Percentiles rank a stretch among this genome's conserved stretches.
phyloP scores from a whole-genome alignment of 805 yeast species.

The Sugiyamaella boreocaroliniensis region DNA sequence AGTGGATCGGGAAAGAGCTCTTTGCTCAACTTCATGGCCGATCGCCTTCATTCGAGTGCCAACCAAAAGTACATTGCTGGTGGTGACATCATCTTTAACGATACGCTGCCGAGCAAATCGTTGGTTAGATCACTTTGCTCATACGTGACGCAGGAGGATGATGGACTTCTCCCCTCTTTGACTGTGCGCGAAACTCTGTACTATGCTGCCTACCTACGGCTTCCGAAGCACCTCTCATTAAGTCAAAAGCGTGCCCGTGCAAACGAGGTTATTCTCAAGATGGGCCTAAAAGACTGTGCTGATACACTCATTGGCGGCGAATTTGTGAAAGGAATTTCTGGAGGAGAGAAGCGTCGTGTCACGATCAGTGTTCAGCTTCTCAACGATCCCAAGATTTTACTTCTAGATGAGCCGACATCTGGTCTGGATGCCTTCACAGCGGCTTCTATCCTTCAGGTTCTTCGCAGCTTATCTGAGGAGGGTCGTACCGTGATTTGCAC shows the following conservation, averaged over 20 bases:
- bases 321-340: conserved; percentile 57
- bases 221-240: conserved; percentile 38
- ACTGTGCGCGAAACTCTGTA: conserved; percentile 73
- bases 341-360: conserved; percentile 78
- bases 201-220: conserved; percentile 63
- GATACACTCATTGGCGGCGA: conserved; percentile 64
- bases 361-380: conserved; percentile 75
- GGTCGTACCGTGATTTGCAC: conserved; percentile 68
- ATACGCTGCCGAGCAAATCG: conserved; percentile 30
- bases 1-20: conserved; percentile 77
- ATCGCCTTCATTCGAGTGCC: conserved; percentile 42
- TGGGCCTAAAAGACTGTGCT: conserved; percentile 71
- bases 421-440: conserved; percentile 82
- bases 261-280: conserved; percentile 51
- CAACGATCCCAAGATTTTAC: conserved; percentile 60
- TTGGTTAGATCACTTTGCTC: conserved; percentile 48
- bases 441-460: conserved; percentile 53
- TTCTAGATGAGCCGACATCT: conserved; percentile 85
- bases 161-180: conserved; percentile 57
- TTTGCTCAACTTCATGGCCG: conserved; percentile 54
- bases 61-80: conserved; percentile 27
- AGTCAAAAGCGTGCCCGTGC: conserved; percentile 45
- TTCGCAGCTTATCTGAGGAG: conserved; percentile 47
- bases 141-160: conserved; percentile 78
- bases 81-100: conserved; percentile 44